A percentile compares a stretch with the other conserved stretches of the same genome.
Evolutionary conservation across 495 filamentous ascomycete species (phyloP).

Genomic region (Aspergillus wentii): DNA sequence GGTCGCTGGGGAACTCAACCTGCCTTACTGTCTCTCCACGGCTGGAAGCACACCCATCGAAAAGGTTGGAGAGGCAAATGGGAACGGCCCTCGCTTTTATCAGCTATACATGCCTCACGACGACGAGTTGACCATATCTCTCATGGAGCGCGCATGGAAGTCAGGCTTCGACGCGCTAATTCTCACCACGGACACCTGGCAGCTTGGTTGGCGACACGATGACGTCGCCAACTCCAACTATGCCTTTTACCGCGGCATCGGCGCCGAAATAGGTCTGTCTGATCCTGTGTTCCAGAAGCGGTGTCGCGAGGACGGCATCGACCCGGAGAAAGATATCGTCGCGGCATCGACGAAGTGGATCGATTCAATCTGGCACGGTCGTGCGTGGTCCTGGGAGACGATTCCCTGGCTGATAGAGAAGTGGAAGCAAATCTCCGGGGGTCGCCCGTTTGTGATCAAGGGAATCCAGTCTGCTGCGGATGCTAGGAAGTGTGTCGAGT

Average conservation of each 20-base stretch:
- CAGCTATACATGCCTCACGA: slow-evolving; percentile 66
- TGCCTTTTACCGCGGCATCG: slow-evolving; percentile 56
- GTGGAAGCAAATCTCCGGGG: slow-evolving; percentile 49
- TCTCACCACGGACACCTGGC: slow-evolving; percentile 62
- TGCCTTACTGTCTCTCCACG: slow-evolving; percentile 54
- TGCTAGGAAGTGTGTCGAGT: slow-evolving; percentile 49
- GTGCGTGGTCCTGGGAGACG: slow-evolving; percentile 55
- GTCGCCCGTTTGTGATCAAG: slow-evolving; percentile 53
- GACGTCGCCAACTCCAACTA: slow-evolving; percentile 56
- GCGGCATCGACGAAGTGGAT: slow-evolving; percentile 57
- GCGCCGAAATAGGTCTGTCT: slow-evolving; percentile 51
- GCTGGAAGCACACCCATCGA: slow-evolving; percentile 57
- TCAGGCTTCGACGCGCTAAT: slow-evolving; percentile 55
- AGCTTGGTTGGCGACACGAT: slow-evolving; percentile 61
- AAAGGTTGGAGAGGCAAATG: slow-evolving; percentile 54
- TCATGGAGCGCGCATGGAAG: slow-evolving; percentile 49
- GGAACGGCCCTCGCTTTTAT: slow-evolving; percentile 45
- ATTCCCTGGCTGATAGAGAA: slow-evolving; percentile 49
- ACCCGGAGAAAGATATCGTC: slow-evolving; percentile 44
- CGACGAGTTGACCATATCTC: slow-evolving; percentile 51
- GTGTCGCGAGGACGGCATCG: slow-evolving; percentile 45
- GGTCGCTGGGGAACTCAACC: slow-evolving; percentile 51
- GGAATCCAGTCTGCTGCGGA: slow-evolving; percentile 52
- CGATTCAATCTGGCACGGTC: slow-evolving; percentile 61
- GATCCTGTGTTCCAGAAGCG: slow-evolving; percentile 56